Evolutionary conservation across 805 yeast species (phyloP), one percentile per base, ranked within the genome.

Genomic region (Candida sakaeoensis): DNA sequence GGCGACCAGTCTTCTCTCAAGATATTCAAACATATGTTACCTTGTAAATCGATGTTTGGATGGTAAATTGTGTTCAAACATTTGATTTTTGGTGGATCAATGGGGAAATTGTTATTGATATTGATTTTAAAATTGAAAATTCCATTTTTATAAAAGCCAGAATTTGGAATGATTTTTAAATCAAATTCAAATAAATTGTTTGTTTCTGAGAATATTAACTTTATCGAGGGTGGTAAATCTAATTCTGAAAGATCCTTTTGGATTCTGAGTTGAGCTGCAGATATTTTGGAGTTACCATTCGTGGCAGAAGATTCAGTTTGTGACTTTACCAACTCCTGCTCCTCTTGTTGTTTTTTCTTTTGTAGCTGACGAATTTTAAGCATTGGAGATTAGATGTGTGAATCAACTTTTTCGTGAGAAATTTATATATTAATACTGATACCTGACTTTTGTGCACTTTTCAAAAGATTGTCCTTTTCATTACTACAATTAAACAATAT

Each of bases 1-100:
- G 99, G 98, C 21, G 89, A 80, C 99, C 99, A 91, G 58, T 91
- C 98, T 58, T 90, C 96, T 50, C 98, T 70, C 43, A 91, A 68
- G 25, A 91, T 90, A 56, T 91, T 91, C 44, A 91, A 71, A 56
- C 99, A 91, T 5, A 91, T 85, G 55, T 89, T 91, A 0, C 98
- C 98, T 32, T 85, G 83, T 15, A 78, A 57, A 57, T 91, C 96
- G 48, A 91, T 91, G 55, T 91, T 91, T 9, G 99, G 99, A 57
- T 91, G 99, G 62, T 85, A 91, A 4, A 91, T 85, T 54, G 73
- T 80, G 39, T 80, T 75, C 22, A 69, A 39, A 51, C 95, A 84
- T 49, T 75, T 73, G 40, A 89, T 88, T 54, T 80, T 85, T 8
- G 99, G 99, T 7, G 97, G 89, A 37, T 85, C 93, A 42, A 90